phyloP scores from a whole-genome alignment of 2,329 filamentous ascomycete genomes.

The Fusarium transvaalense region DNA sequence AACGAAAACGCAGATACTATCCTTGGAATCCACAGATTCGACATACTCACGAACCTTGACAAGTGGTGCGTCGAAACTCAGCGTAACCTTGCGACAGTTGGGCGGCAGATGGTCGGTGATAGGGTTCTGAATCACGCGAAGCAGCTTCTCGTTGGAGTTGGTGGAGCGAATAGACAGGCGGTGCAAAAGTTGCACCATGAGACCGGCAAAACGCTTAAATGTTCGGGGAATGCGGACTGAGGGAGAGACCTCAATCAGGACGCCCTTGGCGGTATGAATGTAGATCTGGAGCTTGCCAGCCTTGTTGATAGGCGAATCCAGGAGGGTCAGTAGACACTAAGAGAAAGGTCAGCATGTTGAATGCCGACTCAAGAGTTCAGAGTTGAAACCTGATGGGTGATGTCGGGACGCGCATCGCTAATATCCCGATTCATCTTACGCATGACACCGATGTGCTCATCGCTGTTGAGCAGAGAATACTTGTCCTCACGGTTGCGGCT shows the following conservation, averaged over 20 bases:
- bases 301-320: constrained; percentile 99
- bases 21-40: constrained; percentile 78
- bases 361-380: constrained; percentile 53
- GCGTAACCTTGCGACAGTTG: constrained; percentile 96
- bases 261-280: constrained; percentile 97
- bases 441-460: constrained; percentile 99
- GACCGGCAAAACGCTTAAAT: constrained; percentile 97
- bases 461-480: constrained; percentile 97
- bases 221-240: constrained; percentile 97
- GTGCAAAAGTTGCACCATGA: constrained; percentile 98
- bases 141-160: constrained; percentile 95
- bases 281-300: constrained; percentile 97
- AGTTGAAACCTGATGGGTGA: constrained; percentile 89
- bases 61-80: constrained; percentile 92
- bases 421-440: constrained; percentile 99
- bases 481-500: constrained; percentile 85
- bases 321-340: constrained; percentile 94
- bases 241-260: constrained; percentile 98
- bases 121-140: constrained; percentile 97
- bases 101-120: constrained; percentile 97
- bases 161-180: constrained; percentile 95
- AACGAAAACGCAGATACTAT: constrained; percentile 98
- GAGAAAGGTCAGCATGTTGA: constrained; percentile 59
- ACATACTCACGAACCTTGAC: constrained; percentile 92
- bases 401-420: constrained; percentile 96